Evolutionary conservation across 2,329 filamentous ascomycete species (phyloP).

Genomic region (Cadophora gregata): DNA sequence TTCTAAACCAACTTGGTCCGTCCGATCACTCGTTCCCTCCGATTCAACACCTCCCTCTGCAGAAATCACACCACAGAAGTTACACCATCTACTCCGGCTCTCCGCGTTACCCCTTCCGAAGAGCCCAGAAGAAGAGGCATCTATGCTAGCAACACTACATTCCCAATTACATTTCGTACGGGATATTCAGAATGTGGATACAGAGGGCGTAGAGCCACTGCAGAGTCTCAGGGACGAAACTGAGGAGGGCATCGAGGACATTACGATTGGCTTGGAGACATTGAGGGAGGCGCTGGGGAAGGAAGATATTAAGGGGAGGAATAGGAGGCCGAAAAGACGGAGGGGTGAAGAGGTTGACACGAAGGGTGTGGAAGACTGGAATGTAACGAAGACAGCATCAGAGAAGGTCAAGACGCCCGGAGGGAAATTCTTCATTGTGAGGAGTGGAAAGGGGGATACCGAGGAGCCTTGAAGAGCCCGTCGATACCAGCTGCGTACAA

Average conservation of each 20-base stretch:
- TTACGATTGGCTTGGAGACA: slow-evolving; percentile 61
- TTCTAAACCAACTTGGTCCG: slow-evolving; percentile 81
- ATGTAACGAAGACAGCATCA: slow-evolving; percentile 41
- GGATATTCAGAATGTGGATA: slow-evolving; percentile 81
- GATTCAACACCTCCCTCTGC: slow-evolving; percentile 28
- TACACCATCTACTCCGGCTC: slow-evolving; percentile 85
- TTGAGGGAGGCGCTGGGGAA: slow-evolving; percentile 57
- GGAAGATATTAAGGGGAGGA: slow-evolving; percentile 65
- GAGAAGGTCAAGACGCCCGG: slow-evolving; percentile 40
- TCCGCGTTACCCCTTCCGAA: slow-evolving; percentile 82
- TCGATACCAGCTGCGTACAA: not conserved
- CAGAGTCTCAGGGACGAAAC: slow-evolving; percentile 84
- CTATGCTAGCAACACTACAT: slow-evolving; percentile 76
- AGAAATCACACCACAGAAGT: slow-evolving; percentile 63
- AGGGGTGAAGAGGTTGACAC: slow-evolving; percentile 29
- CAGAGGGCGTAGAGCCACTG: slow-evolving; percentile 73
- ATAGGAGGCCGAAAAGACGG: slow-evolving; percentile 40
- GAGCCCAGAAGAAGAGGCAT: slow-evolving; percentile 64
- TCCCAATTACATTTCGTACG: slow-evolving; percentile 92
- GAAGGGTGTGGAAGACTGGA: slow-evolving; percentile 40
- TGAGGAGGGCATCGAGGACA: slow-evolving; percentile 56
- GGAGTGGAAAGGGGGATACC: slow-evolving; percentile 40
- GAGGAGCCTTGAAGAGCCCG: not conserved
- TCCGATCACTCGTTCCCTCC: slow-evolving; percentile 71
- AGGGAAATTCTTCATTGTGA: slow-evolving; percentile 47